Evolutionary conservation across 495 filamentous ascomycete genomes (phyloP).

Genomic region (Aspergillus affinis): DNA sequence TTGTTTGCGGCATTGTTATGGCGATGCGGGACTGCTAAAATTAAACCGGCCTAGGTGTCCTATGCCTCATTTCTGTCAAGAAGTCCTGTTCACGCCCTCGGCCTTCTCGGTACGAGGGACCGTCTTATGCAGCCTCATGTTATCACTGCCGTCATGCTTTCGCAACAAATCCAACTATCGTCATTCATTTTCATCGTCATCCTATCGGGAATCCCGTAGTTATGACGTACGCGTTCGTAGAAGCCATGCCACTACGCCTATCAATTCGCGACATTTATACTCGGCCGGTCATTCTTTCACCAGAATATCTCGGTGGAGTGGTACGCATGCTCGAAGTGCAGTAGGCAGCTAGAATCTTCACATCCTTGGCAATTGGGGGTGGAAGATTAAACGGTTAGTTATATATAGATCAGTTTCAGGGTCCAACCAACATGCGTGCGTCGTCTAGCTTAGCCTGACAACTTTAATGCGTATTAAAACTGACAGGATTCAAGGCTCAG

Average conservation of each 20-base stretch:
- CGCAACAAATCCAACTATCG: constrained; percentile 16
- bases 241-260: neutral
- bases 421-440: too few relatives aligned
- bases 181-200: constrained; percentile 12
- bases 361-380: neutral
- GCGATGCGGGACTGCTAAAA: constrained; percentile 10
- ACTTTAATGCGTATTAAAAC: neutral
- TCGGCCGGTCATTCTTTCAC: neutral
- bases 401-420: neutral
- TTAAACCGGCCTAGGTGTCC: neutral
- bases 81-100: neutral
- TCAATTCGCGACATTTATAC: neutral
- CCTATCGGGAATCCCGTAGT: neutral
- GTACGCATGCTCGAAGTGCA: neutral
- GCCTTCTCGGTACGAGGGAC: constrained; percentile 5
- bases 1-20: constrained; percentile 16
- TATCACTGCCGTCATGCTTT: neutral
- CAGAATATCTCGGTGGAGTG: neutral
- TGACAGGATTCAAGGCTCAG: neutral
- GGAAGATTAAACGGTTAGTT: neutral
- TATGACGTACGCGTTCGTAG: neutral
- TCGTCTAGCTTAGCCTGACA: neutral
- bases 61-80: neutral
- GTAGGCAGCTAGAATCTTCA: constrained; percentile 6
- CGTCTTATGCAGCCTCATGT: constrained; percentile 4